Conservation (phyloP, 257 asterid genomes). For the Thymus mandschuricus region DNA sequence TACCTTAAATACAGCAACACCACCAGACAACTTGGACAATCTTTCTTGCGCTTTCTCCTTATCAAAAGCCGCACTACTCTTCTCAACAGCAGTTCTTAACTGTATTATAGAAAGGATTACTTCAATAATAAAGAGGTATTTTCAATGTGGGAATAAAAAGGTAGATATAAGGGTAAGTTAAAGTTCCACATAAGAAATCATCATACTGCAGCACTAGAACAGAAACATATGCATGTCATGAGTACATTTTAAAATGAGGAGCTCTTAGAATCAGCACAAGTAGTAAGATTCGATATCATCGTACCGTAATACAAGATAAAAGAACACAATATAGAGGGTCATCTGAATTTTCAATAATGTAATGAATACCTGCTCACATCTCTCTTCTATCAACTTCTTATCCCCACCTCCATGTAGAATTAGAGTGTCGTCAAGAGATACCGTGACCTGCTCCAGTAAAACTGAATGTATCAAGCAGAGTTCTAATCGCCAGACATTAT, state of each 20-base stretch:
- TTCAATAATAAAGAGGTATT: slow-evolving; percentile 16
- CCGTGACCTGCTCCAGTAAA: slow-evolving; percentile 61
- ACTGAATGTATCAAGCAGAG: slow-evolving; percentile 26
- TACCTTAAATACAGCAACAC: slow-evolving; percentile 97
- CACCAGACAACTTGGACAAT: slow-evolving; percentile 88
- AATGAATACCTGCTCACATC: slow-evolving; percentile 81
- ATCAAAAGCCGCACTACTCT: slow-evolving; percentile 73
- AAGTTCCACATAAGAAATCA: neutral
- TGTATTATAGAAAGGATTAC: slow-evolving; percentile 39
- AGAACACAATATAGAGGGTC: slow-evolving; percentile 1
- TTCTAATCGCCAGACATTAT: slow-evolving; percentile 17
- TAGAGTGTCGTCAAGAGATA: slow-evolving; percentile 84
- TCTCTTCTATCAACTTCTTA: slow-evolving; percentile 87
- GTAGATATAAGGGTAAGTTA: neutral
- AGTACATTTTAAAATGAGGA: neutral
- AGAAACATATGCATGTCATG: neutral
- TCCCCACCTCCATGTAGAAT: slow-evolving; percentile 90
- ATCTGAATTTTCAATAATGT: slow-evolving; percentile 2
- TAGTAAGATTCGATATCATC: slow-evolving; percentile 1
- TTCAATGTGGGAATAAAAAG: neutral
- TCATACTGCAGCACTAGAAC: neutral
- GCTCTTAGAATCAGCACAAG: slow-evolving; percentile 1
- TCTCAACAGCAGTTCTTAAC: slow-evolving; percentile 74
- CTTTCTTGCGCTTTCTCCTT: slow-evolving; percentile 94
- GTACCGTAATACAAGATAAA: slow-evolving; percentile 5